Evolutionary conservation across 1,284 basidiomycete genomes (phyloP).

Genomic region (Golubevia sp.): DNA sequence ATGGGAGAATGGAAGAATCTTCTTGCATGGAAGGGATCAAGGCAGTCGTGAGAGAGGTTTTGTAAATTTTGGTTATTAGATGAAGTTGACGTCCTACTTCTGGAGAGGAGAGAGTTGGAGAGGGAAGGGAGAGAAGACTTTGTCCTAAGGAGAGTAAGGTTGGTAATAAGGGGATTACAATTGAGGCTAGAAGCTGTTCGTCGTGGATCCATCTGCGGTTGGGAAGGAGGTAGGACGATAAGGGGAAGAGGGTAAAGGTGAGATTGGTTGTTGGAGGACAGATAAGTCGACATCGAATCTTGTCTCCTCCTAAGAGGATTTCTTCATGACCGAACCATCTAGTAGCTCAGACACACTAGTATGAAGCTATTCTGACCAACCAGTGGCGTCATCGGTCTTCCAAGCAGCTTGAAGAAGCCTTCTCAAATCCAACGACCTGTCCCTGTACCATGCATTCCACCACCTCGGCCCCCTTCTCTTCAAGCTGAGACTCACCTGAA

Average conservation of each 20-base stretch:
- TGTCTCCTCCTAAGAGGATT: neutral
- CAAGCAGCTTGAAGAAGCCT: no score
- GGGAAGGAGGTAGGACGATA: neutral
- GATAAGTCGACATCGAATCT: no score
- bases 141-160: slow-evolving; percentile 36
- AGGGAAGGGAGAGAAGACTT: slow-evolving; percentile 25
- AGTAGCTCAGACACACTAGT: no score
- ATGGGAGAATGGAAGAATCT: slow-evolving; percentile 51
- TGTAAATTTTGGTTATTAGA: slow-evolving; percentile 54
- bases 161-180: slow-evolving; percentile 45
- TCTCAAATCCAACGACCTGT: neutral
- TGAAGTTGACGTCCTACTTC: slow-evolving; percentile 53
- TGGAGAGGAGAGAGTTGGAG: slow-evolving; percentile 29
- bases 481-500: slow-evolving; percentile 39
- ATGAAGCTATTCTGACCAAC: no score
- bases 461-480: no score
- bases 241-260: neutral
- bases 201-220: slow-evolving; percentile 35
- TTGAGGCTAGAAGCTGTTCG: slow-evolving; percentile 39
- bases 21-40: slow-evolving; percentile 51
- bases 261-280: no score
- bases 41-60: slow-evolving; percentile 45
- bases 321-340: neutral
- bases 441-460: neutral
- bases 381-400: no score